Evolutionary conservation across 768 basidiomycete species (phyloP), one percentile per base, ranked within the genome.

Genomic region (Phaeotremella fagi): DNA sequence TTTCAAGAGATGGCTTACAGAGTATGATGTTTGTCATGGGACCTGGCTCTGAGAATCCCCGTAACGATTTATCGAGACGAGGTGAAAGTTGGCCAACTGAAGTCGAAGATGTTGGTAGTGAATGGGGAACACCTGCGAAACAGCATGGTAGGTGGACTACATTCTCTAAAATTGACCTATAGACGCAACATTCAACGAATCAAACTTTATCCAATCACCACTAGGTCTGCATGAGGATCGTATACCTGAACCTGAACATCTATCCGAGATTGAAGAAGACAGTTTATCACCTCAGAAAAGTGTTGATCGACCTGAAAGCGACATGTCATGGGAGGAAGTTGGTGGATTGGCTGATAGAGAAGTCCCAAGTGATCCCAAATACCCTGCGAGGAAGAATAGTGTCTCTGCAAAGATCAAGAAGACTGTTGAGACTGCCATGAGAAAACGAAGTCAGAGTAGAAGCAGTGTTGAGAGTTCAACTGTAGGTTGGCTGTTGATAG

Each of bases 311-410:
- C 38, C 60, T 12, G 42, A 46, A 27, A 67, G 63, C 46, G 48
- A 52, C 52, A 65, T 69, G 67, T 70, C 69, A 27, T 73, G 72
- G 72, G 70, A 70, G 47, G 63, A 66, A 45, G 59, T 73, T 15
- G 68, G 65, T 2, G 64, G 64, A 18, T 52, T 48, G 12, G 59
- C 57, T 1, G 63, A 67, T 44, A 61, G 55, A 46, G 66, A 61
- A 35, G 68, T 71, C 0, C 65, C 68, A 0, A 54, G 45, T 28
- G 71, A 73, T 45, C 26, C 29, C 2, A 48, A 45, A n/a, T 62
- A 66, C 26, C 61, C 59, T 36, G 63, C 66, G 42, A 69, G 65
- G 26, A 64, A 66, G 3, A 63, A 61, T 22, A 64, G 64, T 23
- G 53, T 73, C 1, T 66, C 64, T 11, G 63, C 63, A 42, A 70